Evolutionary conservation across 441 rosid species (phyloP).

Genomic region (Macaranga tanarius): DNA sequence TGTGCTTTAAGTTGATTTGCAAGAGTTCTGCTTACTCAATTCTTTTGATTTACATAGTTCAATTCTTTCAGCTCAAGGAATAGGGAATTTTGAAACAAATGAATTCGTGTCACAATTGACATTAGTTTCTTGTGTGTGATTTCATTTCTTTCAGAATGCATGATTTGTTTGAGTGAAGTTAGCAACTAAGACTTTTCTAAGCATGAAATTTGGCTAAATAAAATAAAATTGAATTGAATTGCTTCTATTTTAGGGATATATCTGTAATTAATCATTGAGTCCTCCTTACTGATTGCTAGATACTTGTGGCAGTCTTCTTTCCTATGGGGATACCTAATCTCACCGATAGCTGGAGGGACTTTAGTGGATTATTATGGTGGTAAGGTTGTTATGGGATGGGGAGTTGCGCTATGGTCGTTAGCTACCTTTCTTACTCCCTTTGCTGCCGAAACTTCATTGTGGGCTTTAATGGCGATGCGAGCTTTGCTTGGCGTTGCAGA

Average conservation of each 20-base stretch:
- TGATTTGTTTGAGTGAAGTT: too few species aligned
- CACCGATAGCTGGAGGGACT: conserved; percentile 93
- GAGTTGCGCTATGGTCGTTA: conserved; percentile 87
- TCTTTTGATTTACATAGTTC: too few species aligned
- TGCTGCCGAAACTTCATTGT: conserved; percentile 82
- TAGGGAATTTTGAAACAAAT: not conserved
- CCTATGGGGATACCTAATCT: conserved; percentile 89
- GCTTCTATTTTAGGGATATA: not conserved
- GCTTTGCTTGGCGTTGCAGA: conserved; percentile 84
- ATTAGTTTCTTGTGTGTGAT: too few species aligned
- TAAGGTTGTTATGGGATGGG: conserved; percentile 87
- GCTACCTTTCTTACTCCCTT: conserved; percentile 94
- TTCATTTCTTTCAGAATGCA: not conserved
- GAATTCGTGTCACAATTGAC: too few species aligned
- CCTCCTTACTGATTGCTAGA: conserved; percentile 24
- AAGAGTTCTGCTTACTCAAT: too few species aligned
- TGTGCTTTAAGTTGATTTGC: too few species aligned
- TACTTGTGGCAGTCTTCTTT: conserved; percentile 73
- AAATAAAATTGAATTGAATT: too few species aligned
- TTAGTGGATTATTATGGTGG: conserved; percentile 93
- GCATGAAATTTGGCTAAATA: too few species aligned
- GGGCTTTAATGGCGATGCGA: conserved; percentile 67
- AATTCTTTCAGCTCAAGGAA: too few species aligned
- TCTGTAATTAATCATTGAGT: not conserved
- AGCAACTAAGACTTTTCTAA: too few species aligned